These are phyloP conservation scores for Eucalyptus dawsonii DNA, from an alignment of 345 rosid species.

Conservation along the genomic window DNA sequence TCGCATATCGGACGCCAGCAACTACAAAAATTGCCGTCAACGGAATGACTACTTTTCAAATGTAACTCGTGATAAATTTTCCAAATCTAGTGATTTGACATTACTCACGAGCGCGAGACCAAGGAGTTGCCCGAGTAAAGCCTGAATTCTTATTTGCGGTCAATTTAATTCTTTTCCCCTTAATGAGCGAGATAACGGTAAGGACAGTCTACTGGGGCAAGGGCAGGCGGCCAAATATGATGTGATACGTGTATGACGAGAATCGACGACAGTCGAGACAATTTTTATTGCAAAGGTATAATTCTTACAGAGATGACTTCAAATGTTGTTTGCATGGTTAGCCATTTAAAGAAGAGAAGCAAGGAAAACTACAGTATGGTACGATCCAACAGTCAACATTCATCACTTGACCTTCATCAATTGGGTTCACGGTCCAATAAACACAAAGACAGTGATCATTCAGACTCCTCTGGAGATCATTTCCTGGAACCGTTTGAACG, in stretches of 20 bases:
- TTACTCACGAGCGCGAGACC: background rate
- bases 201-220: background rate
- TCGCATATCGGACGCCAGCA: background rate
- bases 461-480: conserved; percentile 5
- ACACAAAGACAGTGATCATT: background rate
- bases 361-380: background rate
- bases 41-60: background rate
- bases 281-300: background rate
- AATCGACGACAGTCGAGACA: background rate
- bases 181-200: background rate
- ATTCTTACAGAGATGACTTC: background rate
- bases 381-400: background rate
- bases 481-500: conserved; percentile 6
- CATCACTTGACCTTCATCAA: background rate
- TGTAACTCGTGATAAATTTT: background rate
- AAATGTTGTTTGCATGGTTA: background rate
- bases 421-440: background rate
- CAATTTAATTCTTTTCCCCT: background rate
- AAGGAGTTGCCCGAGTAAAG: background rate
- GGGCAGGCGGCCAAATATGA: background rate
- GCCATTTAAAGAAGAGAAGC: background rate
- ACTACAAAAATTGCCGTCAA: background rate
- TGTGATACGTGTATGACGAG: background rate
- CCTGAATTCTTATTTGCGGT: background rate
- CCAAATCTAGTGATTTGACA: background rate